These are phyloP conservation scores for Ascosphaera acerosa DNA, from an alignment of 2,329 filamentous ascomycete genomes.

Conservation along the genomic window DNA sequence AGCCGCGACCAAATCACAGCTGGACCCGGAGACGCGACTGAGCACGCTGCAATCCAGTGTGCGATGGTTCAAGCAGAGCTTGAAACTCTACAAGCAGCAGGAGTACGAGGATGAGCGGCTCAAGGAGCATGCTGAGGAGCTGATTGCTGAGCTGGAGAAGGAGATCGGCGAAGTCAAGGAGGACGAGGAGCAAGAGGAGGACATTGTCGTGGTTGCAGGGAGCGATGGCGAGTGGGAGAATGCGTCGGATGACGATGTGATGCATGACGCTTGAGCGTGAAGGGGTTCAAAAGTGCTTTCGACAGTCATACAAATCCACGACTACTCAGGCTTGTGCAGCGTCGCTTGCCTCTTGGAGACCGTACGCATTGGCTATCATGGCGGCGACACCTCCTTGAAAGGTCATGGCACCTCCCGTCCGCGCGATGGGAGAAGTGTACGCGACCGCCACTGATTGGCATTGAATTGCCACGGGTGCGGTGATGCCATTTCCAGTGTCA, in stretches of 20 bases:
- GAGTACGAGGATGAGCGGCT: constrained; percentile 40
- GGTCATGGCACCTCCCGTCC: too few relatives aligned
- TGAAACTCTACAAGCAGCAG: constrained; percentile 51
- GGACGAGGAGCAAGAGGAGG: constrained; percentile 30
- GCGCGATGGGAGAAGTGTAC: too few relatives aligned
- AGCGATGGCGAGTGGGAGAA: constrained; percentile 25
- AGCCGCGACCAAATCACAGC: constrained; percentile 8
- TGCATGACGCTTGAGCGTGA: constrained; percentile 18
- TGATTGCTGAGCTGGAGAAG: constrained; percentile 29
- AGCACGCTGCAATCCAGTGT: constrained; percentile 46
- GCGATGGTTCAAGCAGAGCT: constrained; percentile 58
- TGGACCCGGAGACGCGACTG: constrained; percentile 23
- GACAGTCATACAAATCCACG: constrained; percentile 10
- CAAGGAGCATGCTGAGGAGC: constrained; percentile 19
- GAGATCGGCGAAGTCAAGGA: constrained; percentile 34
- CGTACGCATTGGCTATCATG: too few relatives aligned
- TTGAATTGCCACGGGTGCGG: too few relatives aligned
- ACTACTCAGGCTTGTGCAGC: too few relatives aligned
- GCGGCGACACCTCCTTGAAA: too few relatives aligned
- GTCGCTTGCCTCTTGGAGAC: too few relatives aligned
- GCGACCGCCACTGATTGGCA: too few relatives aligned
- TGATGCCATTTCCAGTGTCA: too few relatives aligned
- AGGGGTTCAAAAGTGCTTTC: constrained; percentile 2
- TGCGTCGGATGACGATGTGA: constrained; percentile 35
- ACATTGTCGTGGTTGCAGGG: constrained; percentile 23